Conservation (phyloP, 2,329 filamentous ascomycete species). For the Paraphoma sp. region DNA sequence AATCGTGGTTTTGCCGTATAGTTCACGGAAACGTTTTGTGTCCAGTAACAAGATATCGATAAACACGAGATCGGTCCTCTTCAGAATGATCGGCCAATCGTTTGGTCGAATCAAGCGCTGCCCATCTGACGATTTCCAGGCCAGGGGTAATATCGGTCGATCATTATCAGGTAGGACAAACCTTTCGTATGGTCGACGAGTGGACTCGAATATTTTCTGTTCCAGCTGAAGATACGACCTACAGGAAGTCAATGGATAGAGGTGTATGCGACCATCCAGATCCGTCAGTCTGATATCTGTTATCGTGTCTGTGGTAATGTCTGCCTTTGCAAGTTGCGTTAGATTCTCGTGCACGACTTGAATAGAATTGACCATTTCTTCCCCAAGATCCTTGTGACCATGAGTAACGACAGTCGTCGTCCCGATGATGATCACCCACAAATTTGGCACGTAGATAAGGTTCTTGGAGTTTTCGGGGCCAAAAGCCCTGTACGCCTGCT, state of each 20-base stretch:
- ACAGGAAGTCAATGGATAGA: constrained; percentile 29
- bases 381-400: constrained; percentile 27
- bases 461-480: constrained; percentile 16
- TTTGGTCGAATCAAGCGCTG: constrained; percentile 15
- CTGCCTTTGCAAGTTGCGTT: constrained; percentile 8
- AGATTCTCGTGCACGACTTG: constrained; percentile 27
- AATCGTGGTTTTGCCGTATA: background rate
- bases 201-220: constrained; percentile 14
- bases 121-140: constrained; percentile 13
- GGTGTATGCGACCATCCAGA: constrained; percentile 23
- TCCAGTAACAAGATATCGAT: constrained; percentile 25
- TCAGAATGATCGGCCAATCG: constrained; percentile 29
- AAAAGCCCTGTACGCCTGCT: constrained; percentile 38
- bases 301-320: constrained; percentile 1
- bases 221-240: constrained; percentile 41
- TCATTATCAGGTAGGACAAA: too few species aligned
- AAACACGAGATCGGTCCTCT: constrained; percentile 20
- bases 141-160: background rate
- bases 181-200: too few species aligned
- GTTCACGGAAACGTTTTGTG: constrained; percentile 1
- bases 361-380: constrained; percentile 37
- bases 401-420: constrained; percentile 33
- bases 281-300: constrained; percentile 31
- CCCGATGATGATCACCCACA: constrained; percentile 43
- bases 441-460: constrained; percentile 36